Evolutionary conservation across 2,329 filamentous ascomycete genomes (phyloP).

Genomic region (Colletotrichum chrysophilum): DNA sequence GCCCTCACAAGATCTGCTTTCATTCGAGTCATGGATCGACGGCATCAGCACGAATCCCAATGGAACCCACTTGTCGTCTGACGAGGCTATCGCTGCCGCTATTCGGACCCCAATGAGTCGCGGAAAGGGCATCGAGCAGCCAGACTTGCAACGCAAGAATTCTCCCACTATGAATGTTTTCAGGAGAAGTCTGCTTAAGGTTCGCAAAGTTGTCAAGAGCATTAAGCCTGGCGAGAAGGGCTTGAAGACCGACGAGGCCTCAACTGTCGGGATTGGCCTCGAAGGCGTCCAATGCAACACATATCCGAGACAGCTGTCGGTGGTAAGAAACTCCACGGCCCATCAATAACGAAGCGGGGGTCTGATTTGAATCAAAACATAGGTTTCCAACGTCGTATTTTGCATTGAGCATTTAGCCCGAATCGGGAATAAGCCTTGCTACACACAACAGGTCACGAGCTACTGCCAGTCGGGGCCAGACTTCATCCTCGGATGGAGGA

Average conservation of each 20-base stretch:
- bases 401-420: background rate
- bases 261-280: background rate
- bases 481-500: conserved; percentile 5
- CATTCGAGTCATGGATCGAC: background rate
- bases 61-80: background rate
- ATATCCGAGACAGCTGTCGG: background rate
- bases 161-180: background rate
- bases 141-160: background rate
- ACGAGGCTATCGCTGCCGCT: background rate
- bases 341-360: background rate
- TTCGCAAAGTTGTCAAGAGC: background rate
- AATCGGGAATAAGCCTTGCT: background rate
- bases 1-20: background rate
- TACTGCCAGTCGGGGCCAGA: background rate
- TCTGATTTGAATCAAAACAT: background rate
- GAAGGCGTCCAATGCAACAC: background rate
- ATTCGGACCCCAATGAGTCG: background rate
- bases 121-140: background rate
- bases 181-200: background rate
- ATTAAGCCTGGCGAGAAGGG: background rate
- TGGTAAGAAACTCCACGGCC: background rate
- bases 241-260: background rate
- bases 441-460: background rate
- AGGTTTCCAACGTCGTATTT: background rate
- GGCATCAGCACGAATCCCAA: background rate